Percentiles rank a stretch among this genome's conserved stretches.
Conservation (phyloP, 495 filamentous ascomycete species). For the Aspergillus saccharolyticus region DNA sequence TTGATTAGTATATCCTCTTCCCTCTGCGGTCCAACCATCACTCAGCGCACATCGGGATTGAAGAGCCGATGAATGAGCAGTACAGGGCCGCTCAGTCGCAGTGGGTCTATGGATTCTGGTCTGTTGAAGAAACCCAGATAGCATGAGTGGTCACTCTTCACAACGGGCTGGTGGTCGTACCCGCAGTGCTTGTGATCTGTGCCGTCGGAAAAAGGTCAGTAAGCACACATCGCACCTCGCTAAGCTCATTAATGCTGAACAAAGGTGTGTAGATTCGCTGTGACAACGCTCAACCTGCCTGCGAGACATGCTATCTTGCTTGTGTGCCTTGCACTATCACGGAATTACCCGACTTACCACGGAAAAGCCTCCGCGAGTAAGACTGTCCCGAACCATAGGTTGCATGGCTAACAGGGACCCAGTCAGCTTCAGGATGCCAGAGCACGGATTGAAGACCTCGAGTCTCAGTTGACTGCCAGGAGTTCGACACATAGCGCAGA, state of each 20-base stretch:
- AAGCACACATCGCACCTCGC: too few relatives aligned
- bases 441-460: slow-evolving; percentile 21
- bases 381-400: not conserved
- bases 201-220: slow-evolving; percentile 5
- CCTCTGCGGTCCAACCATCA: not conserved
- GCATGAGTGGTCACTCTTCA: slow-evolving; percentile 1
- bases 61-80: not conserved
- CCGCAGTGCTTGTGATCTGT: slow-evolving; percentile 24
- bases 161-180: slow-evolving; percentile 11
- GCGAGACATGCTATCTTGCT: slow-evolving; percentile 25
- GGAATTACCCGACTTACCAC: slow-evolving; percentile 5
- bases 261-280: slow-evolving; percentile 23
- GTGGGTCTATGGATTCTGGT: not conserved
- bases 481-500: not conserved
- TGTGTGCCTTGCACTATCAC: slow-evolving; percentile 23
- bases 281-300: slow-evolving; percentile 24
- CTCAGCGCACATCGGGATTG: not conserved
- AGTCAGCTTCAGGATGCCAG: slow-evolving; percentile 24
- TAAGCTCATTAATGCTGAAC: not conserved
- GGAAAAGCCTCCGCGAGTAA: slow-evolving; percentile 23
- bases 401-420: not conserved
- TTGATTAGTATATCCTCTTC: not conserved
- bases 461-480: slow-evolving; percentile 10
- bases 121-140: not conserved
- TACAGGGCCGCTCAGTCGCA: not conserved